Evolutionary conservation across 805 yeast species (phyloP).

Genomic region (Saturnispora dispora): DNA sequence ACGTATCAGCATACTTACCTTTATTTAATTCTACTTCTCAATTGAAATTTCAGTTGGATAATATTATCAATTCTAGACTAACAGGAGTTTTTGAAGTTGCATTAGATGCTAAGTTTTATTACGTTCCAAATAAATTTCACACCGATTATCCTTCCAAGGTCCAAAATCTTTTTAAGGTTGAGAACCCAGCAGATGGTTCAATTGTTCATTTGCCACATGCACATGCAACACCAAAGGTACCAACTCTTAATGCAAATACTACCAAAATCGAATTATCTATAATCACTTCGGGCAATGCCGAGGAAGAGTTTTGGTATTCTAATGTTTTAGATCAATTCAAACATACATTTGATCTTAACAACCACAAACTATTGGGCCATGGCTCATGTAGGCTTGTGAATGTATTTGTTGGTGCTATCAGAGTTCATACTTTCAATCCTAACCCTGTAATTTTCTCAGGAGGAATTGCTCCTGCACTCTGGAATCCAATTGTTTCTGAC

Average conservation of each 20-base stretch:
- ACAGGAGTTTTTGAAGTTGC: conserved; percentile 53
- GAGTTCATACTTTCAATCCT: conserved; percentile 57
- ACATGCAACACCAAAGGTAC: conserved; percentile 31
- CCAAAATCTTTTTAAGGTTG: conserved; percentile 30
- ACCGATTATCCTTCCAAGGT: conserved; percentile 1
- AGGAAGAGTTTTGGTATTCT: conserved; percentile 79
- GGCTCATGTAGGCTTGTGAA: conserved; percentile 67
- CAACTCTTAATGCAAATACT: conserved; percentile 43
- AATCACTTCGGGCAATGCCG: conserved; percentile 65
- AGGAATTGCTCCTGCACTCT: conserved; percentile 68
- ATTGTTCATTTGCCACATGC: conserved; percentile 37
- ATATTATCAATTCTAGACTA: conserved; percentile 42
- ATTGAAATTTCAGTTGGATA: conserved; percentile 55
- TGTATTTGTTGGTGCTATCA: conserved; percentile 48
- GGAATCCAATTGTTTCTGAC: conserved; percentile 73
- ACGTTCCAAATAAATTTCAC: background rate
- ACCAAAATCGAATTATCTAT: conserved; percentile 51
- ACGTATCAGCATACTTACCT: conserved; percentile 45
- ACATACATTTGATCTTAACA: conserved; percentile 31
- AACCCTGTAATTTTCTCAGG: conserved; percentile 74
- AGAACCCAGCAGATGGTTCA: conserved; percentile 31
- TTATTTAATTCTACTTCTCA: conserved; percentile 39
- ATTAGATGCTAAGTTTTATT: conserved; percentile 30
- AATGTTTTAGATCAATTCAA: conserved; percentile 43
- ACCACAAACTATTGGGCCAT: conserved; percentile 42